Evolutionary conservation across 1,284 basidiomycete genomes (phyloP).

Genomic region (Ustilago trichophora): DNA sequence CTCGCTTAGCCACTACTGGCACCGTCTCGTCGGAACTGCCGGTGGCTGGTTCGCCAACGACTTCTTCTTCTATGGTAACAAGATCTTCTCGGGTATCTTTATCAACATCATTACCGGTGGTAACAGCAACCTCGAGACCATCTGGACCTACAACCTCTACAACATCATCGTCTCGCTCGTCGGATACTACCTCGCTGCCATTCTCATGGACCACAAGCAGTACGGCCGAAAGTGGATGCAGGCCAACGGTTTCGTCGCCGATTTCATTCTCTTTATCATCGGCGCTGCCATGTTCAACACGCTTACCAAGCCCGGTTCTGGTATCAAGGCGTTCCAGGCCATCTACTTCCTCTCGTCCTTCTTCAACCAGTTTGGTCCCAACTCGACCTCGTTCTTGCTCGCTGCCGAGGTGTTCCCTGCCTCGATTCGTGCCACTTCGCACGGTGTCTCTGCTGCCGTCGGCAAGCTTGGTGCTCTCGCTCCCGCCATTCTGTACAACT

Average conservation of each 20-base stretch:
- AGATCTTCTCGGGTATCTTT: slow-evolving; percentile 65
- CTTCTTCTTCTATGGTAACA: slow-evolving; percentile 69
- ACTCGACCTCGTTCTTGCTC: slow-evolving; percentile 67
- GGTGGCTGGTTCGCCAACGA: slow-evolving; percentile 71
- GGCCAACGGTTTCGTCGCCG: slow-evolving; percentile 69
- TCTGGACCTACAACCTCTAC: slow-evolving; percentile 71
- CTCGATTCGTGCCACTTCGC: slow-evolving; percentile 67
- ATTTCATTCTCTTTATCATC: slow-evolving; percentile 69
- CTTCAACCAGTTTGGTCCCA: slow-evolving; percentile 72
- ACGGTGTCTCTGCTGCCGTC: slow-evolving; percentile 67
- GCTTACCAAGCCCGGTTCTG: slow-evolving; percentile 63
- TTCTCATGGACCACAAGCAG: slow-evolving; percentile 72
- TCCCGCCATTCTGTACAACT: slow-evolving; percentile 67
- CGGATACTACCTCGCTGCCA: slow-evolving; percentile 71
- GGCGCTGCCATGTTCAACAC: slow-evolving; percentile 67
- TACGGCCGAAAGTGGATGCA: slow-evolving; percentile 69
- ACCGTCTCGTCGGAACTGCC: slow-evolving; percentile 70
- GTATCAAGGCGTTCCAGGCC: slow-evolving; percentile 68
- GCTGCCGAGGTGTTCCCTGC: slow-evolving; percentile 67
- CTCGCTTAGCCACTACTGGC: slow-evolving; percentile 70
- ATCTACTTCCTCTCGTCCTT: slow-evolving; percentile 71
- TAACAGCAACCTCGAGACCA: slow-evolving; percentile 66
- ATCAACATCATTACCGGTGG: slow-evolving; percentile 68
- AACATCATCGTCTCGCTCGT: slow-evolving; percentile 69
- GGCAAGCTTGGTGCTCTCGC: slow-evolving; percentile 67